Base-by-base conservation (phyloP, 2,329 filamentous ascomycete species). In the Neobulgaria alba region DNA sequence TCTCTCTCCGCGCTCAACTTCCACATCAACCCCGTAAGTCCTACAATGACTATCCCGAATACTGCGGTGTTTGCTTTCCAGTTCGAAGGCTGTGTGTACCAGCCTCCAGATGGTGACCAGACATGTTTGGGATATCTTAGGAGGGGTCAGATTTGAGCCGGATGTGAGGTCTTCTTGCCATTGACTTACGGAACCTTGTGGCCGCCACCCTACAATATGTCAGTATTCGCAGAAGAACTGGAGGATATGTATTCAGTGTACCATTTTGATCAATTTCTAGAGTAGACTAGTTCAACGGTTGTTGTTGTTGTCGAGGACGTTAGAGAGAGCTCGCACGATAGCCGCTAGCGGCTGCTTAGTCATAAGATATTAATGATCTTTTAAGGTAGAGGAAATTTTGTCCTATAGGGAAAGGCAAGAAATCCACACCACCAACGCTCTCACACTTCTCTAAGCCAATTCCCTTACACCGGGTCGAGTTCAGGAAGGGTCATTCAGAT, bases 91-190 rank as follows among this genome's bases (percentile, higher is more conserved):
- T 94, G 90, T 40, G 82, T 71, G 67, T 98, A 98, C 92, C 92
- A 98, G 67, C 92, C 92, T 75, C 92, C 92, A 52, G 90, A 74
- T 48, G 92, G 92, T 60, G 92, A 96, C 92, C 92, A 98, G 75
- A 98, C 87, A 74, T 98, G 90, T 75, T 95, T 95, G 65, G 88
- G 89, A 68, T 95, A 95, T 61, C 87, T 94, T 57, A 18, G 30
- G 21, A 35, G 17, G 14, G 29, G 43, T 55, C 34, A 53, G 50
- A 51, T 55, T 45, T 36, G 29, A 36, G 29, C 36, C 35, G 34
- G 21, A 4, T 10, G 32, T 29, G 44, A 29, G 12, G 9, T 43
- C 43, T 41, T 43, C 37, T 33, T 35, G 39, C 36, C 39, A 49
- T 57, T 50, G 51, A 57, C 72, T 57, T 73, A 84, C 76, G 77